Conservation (phyloP, 768 basidiomycete genomes). For the Boletus reticuloceps region DNA sequence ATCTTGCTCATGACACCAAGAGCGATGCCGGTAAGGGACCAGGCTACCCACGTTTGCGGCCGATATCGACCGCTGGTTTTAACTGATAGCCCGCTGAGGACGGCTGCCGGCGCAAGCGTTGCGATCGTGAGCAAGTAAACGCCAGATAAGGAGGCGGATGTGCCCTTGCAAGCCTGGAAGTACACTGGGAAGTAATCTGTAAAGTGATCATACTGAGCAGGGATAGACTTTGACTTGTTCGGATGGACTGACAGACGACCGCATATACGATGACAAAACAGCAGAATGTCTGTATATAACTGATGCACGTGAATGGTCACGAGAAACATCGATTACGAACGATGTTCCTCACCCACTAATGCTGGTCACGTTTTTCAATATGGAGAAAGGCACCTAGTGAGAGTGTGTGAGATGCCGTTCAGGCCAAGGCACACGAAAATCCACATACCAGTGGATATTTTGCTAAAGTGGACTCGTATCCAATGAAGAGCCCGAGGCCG, state of each 20-base stretch:
- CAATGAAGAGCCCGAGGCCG: constrained; percentile 37
- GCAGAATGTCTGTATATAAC: constrained; percentile 28
- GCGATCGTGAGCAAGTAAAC: constrained; percentile 17
- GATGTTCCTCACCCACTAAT: constrained; percentile 22
- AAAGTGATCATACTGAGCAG: background rate
- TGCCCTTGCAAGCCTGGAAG: constrained; percentile 41
- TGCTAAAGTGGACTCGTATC: constrained; percentile 36
- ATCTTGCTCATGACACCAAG: constrained; percentile 36
- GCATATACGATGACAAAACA: constrained; percentile 3
- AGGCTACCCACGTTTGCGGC: constrained; percentile 32
- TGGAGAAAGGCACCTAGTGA: constrained; percentile 10
- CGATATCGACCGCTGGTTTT: constrained; percentile 31
- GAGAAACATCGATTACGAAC: background rate
- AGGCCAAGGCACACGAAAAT: background rate
- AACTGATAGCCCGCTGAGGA: constrained; percentile 33
- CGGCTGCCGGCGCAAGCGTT: constrained; percentile 28
- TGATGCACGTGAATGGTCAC: background rate
- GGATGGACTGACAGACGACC: constrained; percentile 20
- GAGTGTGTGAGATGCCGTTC: background rate
- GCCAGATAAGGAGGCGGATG: constrained; percentile 34
- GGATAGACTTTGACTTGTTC: background rate
- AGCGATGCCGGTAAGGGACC: constrained; percentile 32
- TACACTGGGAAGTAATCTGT: constrained; percentile 43
- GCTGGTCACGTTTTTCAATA: constrained; percentile 29
- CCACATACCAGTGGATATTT: constrained; percentile 29